A percentile compares a stretch with the other conserved stretches of the same genome.
phyloP scores from a whole-genome alignment of 1,284 basidiomycete genomes.

The Puccinia horiana region DNA sequence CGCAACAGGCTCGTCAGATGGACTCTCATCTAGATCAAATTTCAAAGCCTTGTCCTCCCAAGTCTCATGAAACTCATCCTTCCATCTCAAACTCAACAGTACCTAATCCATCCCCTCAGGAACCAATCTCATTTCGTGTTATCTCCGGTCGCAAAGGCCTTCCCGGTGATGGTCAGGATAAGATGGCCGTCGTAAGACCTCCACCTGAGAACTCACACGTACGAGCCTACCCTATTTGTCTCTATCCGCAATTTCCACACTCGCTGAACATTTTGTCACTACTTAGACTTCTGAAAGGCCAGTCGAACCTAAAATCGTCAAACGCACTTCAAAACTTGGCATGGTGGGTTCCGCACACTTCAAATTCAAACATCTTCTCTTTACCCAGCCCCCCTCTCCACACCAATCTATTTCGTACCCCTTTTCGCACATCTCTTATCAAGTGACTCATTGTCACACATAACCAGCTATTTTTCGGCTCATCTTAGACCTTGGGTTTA shows the following conservation, averaged over 20 bases:
- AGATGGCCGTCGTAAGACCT: constrained; percentile 31
- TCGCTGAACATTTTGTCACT: not conserved
- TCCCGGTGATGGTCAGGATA: constrained; percentile 43
- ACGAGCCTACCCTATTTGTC: not conserved
- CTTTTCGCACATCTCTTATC: not conserved
- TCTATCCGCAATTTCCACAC: not conserved
- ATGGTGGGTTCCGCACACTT: constrained; percentile 4
- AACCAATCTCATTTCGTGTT: constrained; percentile 37
- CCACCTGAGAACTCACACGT: constrained; percentile 18
- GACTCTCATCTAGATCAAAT: constrained; percentile 7
- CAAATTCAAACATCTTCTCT: too few relatives aligned
- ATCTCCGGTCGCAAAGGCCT: constrained; percentile 48
- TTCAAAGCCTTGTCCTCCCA: not conserved
- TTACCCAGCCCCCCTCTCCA: not conserved
- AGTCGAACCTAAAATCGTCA: constrained; percentile 42
- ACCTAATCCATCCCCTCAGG: not conserved
- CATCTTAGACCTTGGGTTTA: not conserved
- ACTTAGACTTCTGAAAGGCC: constrained; percentile 1
- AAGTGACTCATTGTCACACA: not conserved
- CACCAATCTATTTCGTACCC: not conserved
- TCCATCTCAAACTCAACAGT: not conserved
- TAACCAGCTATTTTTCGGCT: not conserved
- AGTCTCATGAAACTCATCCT: constrained; percentile 19
- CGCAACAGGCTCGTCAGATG: constrained; percentile 30
- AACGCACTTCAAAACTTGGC: constrained; percentile 20